These are phyloP conservation scores for Luffa aegyptiaca DNA, from an alignment of 306 rosid genomes.

Conservation along the genomic window DNA sequence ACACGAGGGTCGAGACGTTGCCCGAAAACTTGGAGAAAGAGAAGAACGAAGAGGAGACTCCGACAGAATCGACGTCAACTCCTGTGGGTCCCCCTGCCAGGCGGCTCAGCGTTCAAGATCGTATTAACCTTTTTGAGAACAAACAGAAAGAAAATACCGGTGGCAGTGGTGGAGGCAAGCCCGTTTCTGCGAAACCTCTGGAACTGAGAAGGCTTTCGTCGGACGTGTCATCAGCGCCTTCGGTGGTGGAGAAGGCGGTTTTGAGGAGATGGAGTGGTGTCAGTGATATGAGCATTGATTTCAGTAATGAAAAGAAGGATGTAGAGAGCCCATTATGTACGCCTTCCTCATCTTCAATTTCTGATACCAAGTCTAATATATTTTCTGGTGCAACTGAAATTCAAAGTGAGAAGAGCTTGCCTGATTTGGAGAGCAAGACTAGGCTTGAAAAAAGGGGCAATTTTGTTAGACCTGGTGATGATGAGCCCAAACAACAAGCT, in stretches of 20 bases:
- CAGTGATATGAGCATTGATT: constrained; percentile 93
- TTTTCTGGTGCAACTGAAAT: constrained; percentile 22
- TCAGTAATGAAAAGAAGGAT: constrained; percentile 62
- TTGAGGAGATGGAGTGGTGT: constrained; percentile 89
- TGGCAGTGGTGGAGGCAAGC: constrained; percentile 35
- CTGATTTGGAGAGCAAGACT: constrained; percentile 8
- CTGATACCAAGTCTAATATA: constrained; percentile 19
- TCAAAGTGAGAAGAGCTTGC: constrained; percentile 24
- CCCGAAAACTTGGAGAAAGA: constrained; percentile 16
- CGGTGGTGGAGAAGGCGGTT: constrained; percentile 34
- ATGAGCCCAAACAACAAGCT: constrained; percentile 22
- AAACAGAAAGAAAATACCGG: constrained; percentile 72
- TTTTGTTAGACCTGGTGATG: constrained; percentile 17
- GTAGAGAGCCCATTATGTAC: constrained; percentile 55
- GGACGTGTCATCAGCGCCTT: constrained; percentile 37
- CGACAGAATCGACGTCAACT: constrained; percentile 14
- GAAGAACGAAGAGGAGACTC: constrained; percentile 21
- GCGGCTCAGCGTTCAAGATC: constrained; percentile 93
- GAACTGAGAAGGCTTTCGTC: constrained; percentile 79
- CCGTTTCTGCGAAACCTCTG: constrained; percentile 46
- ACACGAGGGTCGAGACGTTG: constrained; percentile 9
- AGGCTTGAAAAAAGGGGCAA: constrained; percentile 16
- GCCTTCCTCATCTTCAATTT: constrained; percentile 43
- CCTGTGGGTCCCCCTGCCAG: constrained; percentile 38
- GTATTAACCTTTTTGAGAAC: constrained; percentile 87